Evolutionary conservation across 75 land plant species (phyloP).

Genomic region (Selaginella tamariscina): DNA sequence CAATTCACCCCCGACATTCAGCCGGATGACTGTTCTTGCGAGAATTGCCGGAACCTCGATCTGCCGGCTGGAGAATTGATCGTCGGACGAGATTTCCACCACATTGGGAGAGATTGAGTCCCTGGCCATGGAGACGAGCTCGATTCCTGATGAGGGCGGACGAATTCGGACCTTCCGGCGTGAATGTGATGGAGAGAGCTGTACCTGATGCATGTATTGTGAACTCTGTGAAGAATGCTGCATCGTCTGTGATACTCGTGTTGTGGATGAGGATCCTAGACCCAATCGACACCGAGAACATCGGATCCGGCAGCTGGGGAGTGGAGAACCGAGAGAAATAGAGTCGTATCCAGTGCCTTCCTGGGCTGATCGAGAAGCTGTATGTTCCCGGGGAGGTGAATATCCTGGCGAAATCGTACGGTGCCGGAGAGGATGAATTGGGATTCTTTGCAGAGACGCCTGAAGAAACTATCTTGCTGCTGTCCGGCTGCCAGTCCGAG

Average conservation of each 20-base stretch:
- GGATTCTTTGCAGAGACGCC: neutral
- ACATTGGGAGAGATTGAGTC: slow-evolving; percentile 4
- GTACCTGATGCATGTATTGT: neutral
- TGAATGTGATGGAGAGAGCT: slow-evolving; percentile 36
- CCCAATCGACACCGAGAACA: neutral
- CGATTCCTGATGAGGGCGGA: slow-evolving; percentile 39
- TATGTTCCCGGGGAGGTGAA: slow-evolving; percentile 42
- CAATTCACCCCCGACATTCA: slow-evolving; percentile 69
- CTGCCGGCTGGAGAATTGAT: slow-evolving; percentile 12
- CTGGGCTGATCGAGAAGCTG: slow-evolving; percentile 45
- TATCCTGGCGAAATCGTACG: slow-evolving; percentile 32
- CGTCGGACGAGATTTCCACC: slow-evolving; percentile 12
- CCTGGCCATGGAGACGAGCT: slow-evolving; percentile 27
- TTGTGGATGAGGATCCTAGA: neutral
- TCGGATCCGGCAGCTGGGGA: no score
- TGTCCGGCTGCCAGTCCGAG: neutral
- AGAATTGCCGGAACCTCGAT: neutral
- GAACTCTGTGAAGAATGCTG: neutral
- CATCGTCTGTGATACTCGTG: neutral
- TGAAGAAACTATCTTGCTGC: no score
- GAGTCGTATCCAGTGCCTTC: slow-evolving; percentile 79
- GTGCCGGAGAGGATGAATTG: neutral
- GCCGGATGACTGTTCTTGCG: slow-evolving; percentile 24
- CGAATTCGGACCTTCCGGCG: slow-evolving; percentile 33
- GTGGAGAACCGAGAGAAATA: neutral